A percentile compares a stretch with the other conserved stretches of the same genome.
Conservation (phyloP, 225 moss, liverwort and hornwort genomes). For the Pleurozium schreberi region DNA sequence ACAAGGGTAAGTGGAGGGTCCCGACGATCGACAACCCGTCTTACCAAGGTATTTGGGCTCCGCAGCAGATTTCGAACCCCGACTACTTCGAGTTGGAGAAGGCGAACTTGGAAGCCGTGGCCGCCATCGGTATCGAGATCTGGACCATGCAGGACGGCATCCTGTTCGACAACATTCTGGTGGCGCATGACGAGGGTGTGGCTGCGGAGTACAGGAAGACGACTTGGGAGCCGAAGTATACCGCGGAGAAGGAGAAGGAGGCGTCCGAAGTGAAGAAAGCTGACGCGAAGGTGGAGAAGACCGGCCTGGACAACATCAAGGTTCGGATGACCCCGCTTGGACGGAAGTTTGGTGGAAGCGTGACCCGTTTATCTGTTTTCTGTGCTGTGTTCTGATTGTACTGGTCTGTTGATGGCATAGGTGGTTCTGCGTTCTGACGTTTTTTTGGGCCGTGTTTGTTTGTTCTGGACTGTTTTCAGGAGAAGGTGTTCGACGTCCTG, state of each 20-base stretch:
- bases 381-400: neutral
- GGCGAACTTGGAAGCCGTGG: conserved; percentile 42
- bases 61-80: conserved; percentile 40
- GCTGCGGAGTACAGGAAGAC: conserved; percentile 48
- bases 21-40: conserved; percentile 39
- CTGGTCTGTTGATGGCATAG: neutral
- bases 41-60: conserved; percentile 51
- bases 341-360: neutral
- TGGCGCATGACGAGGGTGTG: conserved; percentile 40
- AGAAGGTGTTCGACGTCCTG: conserved; percentile 34
- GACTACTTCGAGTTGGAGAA: conserved; percentile 53
- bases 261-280: conserved; percentile 26
- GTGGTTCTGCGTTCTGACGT: neutral
- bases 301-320: conserved; percentile 31
- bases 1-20: conserved; percentile 54
- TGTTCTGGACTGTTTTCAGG: neutral
- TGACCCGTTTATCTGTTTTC: neutral
- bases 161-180: conserved; percentile 51
- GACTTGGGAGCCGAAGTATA: conserved; percentile 44
- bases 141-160: conserved; percentile 72
- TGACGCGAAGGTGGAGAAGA: conserved; percentile 15
- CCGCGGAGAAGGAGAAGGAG: conserved; percentile 43
- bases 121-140: conserved; percentile 57
- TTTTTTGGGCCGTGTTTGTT: neutral
- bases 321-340: neutral